Evolutionary conservation across 1,284 basidiomycete genomes (phyloP), one percentile per base, ranked within the genome.

Genomic region (Mycena sp.): DNA sequence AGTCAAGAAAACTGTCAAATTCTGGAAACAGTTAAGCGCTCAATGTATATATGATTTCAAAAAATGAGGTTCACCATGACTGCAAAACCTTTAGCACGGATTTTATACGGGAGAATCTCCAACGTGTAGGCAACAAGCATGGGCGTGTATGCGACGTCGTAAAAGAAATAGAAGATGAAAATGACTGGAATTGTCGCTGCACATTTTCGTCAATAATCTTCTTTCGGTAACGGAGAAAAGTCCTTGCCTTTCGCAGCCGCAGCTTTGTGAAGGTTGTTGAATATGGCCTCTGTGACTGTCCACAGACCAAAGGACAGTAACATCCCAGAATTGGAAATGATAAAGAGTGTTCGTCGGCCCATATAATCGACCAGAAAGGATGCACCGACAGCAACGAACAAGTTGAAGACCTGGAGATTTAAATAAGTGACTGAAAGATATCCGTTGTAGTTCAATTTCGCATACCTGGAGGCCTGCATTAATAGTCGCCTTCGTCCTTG

Each of bases 151-250:
- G 87, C 88, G 59, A 89, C 79, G 69, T 86, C 86, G 72, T 91
- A 91, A 77, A 87, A 88, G 59, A 86, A 80, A 71, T 86, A 89
- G 73, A 87, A 91, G 9, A 90, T 58, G 74, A 91, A 92, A 70
- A 92, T 86, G 76, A 91, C 82, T 16, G 88, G 87, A 67, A 92
- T 83, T n/a, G 86, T 88, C 9, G 85, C 86, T 85, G 52, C 26
- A 30, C 23, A 32, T 29, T 49, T 52, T 29, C 28, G 12, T 50
- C 29, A 26, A 21, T 28, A 51, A 60, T 4, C n/a, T 11, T 37
- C 48, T 1, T 7, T 6, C 4, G 12, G 30, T 6, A 11, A 25
- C 30, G 38, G 29, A 43, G 40, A 7, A 28, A 55, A 40, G 46
- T 17, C 11, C n/a, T 19, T 43, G 84, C 85, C 84, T 81, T 83